These are phyloP conservation scores for Lasiodiplodia citricola DNA, from an alignment of 2,329 filamentous ascomycete genomes.

Conservation along the genomic window DNA sequence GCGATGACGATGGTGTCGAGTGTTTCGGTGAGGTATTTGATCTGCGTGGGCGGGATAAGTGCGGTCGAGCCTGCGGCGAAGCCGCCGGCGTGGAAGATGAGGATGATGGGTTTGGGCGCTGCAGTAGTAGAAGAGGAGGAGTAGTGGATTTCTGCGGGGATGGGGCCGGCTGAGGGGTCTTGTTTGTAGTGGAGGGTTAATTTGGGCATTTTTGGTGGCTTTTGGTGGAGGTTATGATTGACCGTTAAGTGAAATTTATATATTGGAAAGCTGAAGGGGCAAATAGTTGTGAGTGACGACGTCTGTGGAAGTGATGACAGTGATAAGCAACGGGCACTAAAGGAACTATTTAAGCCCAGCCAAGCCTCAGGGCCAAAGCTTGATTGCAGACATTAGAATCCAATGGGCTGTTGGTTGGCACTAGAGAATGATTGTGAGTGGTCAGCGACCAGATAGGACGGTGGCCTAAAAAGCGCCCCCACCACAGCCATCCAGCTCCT, in stretches of 20 bases:
- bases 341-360: not conserved
- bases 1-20: slow-evolving; percentile 32
- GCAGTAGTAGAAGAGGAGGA: not conserved
- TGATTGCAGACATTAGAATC: not conserved
- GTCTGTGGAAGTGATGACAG: not conserved
- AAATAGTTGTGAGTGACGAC: not conserved
- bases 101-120: slow-evolving; percentile 1
- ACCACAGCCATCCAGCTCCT: not conserved
- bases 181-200: not conserved
- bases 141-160: slow-evolving; percentile 10
- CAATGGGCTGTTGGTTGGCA: not conserved
- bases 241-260: not conserved
- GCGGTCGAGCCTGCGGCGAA: slow-evolving; percentile 1
- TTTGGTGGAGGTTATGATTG: not conserved
- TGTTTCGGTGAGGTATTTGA: not conserved
- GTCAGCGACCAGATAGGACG: not conserved
- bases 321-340: not conserved
- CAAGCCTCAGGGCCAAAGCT: not conserved
- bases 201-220: not conserved
- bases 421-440: not conserved
- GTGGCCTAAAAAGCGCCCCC: not conserved
- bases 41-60: not conserved
- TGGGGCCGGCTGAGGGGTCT: slow-evolving; percentile 1
- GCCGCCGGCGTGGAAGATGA: slow-evolving; percentile 18
- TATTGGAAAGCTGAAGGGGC: not conserved